Base-by-base conservation (phyloP, 768 basidiomycete species). In the Mycena chlorophos region DNA sequence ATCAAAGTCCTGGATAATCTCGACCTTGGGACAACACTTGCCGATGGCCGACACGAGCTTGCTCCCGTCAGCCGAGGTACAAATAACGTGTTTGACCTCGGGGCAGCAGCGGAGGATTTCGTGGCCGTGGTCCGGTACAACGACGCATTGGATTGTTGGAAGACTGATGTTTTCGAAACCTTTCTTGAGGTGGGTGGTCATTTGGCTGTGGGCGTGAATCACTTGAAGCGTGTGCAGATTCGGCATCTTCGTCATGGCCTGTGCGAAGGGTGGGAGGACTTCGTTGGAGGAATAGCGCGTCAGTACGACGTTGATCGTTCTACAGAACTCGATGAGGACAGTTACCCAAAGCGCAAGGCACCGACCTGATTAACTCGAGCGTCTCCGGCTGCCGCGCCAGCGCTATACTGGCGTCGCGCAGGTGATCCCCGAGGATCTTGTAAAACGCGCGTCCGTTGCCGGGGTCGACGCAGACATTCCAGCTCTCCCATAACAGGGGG, bases 181-280 rank as follows among this genome's bases (percentile, higher is more conserved):
- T 1, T 48, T 47, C 52, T 68, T 69, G 30, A 73, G 58, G 5
- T 61, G 50, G 20, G 64, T 67, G 17, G 68, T 65, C 72, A 71
- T 73, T 34, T 67, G 61, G 2, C 60, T 56, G 52, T 72, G 69
- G 0, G 65, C 66, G 17, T 67, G 65, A n/a, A 70, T 27, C 47
- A 73, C 65, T 51, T 69, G 67, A 4, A 73, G 57, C 0, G 68
- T 71, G 54, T 67, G 65, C 17, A 71, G 58, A 52, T 70, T 71
- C 2, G 71, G 70, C 16, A 72, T 67, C 19, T 42, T 54, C 5
- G 65, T 54, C 13, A 73, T 54, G 49, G 67, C 68, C 2, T 51
- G 60, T 10, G 67, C 66, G 25, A 71, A 68, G 10, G 67, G 64
- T 1, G 64, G 59, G 8, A 73, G 63, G 22, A 68, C 65, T 1